phyloP scores from a whole-genome alignment of 768 basidiomycete genomes.

The Inosperma sp. region DNA sequence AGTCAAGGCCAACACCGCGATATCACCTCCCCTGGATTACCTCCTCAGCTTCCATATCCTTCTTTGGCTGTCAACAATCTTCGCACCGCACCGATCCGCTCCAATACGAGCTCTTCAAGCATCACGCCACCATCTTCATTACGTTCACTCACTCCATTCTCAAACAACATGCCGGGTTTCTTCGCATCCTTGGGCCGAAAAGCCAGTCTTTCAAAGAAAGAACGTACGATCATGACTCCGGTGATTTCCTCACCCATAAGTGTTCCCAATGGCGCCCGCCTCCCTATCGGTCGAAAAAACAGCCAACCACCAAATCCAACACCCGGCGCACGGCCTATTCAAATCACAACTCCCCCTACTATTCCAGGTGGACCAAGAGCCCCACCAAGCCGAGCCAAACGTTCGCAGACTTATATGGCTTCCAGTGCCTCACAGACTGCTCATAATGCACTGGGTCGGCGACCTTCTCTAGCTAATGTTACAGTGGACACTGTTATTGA shows the following conservation, averaged over 20 bases:
- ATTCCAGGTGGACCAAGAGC: constrained; percentile 76
- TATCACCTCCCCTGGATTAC: constrained; percentile 47
- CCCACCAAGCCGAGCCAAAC: constrained; percentile 53
- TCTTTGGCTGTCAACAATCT: constrained; percentile 46
- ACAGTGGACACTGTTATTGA: constrained; percentile 30
- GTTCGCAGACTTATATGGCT: constrained; percentile 62
- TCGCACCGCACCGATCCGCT: constrained; percentile 28
- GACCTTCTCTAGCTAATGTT: constrained; percentile 38
- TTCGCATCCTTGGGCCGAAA: constrained; percentile 74
- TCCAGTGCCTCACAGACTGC: constrained; percentile 29
- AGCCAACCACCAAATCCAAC: constrained; percentile 7
- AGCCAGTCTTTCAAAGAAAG: constrained; percentile 43
- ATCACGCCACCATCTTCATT: constrained; percentile 46
- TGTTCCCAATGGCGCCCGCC: constrained; percentile 8
- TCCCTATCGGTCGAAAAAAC: constrained; percentile 1
- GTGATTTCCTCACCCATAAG: constrained; percentile 16
- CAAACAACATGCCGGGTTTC: constrained; percentile 55
- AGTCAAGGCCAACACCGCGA: constrained; percentile 44
- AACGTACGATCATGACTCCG: constrained; percentile 16
- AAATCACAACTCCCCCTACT: constrained; percentile 40
- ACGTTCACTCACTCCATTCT: constrained; percentile 43
- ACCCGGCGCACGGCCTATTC: constrained; percentile 26
- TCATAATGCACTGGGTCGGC: constrained; percentile 28
- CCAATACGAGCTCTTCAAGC: constrained; percentile 30
- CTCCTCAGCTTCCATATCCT: constrained; percentile 71